A percentile compares a stretch with the other conserved stretches of the same genome.
Conservation (phyloP, 192 early-diverging fungal genomes). For the Coemansia sp. region DNA sequence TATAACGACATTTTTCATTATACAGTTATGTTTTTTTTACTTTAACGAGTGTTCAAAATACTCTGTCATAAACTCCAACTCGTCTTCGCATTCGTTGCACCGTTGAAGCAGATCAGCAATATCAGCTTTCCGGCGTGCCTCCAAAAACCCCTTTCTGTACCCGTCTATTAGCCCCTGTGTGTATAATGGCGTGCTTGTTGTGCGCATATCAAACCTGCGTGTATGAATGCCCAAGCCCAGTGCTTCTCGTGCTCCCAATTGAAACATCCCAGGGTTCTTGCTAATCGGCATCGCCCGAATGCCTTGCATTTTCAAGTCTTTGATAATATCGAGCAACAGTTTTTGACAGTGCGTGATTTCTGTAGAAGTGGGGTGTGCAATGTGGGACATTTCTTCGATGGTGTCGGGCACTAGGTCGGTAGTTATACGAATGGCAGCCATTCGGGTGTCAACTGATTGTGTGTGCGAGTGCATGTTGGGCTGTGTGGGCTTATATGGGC, state of each 20-base stretch:
- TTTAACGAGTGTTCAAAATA: slow-evolving; percentile 19
- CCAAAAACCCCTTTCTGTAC: slow-evolving; percentile 29
- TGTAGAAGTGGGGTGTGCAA: slow-evolving; percentile 16
- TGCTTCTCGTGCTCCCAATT: slow-evolving; percentile 13
- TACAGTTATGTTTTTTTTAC: no score
- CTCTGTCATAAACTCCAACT: slow-evolving; percentile 21
- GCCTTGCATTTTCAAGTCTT: slow-evolving; percentile 1
- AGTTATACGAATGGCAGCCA: slow-evolving; percentile 32
- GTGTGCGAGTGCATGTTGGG: neutral
- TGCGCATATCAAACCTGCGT: slow-evolving; percentile 25
- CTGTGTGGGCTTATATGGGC: neutral
- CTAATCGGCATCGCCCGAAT: slow-evolving; percentile 12
- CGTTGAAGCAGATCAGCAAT: slow-evolving; percentile 1
- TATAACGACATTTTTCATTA: neutral
- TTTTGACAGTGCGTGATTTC: slow-evolving; percentile 10
- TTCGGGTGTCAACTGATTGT: neutral
- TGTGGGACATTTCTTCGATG: slow-evolving; percentile 16
- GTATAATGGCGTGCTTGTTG: slow-evolving; percentile 16
- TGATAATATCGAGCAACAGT: neutral
- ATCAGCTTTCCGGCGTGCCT: slow-evolving; percentile 8
- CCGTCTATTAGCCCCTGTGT: slow-evolving; percentile 43
- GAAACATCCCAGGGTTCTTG: slow-evolving; percentile 32
- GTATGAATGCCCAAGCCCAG: slow-evolving; percentile 19
- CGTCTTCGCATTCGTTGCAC: slow-evolving; percentile 16
- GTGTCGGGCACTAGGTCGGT: slow-evolving; percentile 16